Conservation (phyloP, 2,329 filamentous ascomycete genomes). For the Torrubiella hemipterigena region DNA sequence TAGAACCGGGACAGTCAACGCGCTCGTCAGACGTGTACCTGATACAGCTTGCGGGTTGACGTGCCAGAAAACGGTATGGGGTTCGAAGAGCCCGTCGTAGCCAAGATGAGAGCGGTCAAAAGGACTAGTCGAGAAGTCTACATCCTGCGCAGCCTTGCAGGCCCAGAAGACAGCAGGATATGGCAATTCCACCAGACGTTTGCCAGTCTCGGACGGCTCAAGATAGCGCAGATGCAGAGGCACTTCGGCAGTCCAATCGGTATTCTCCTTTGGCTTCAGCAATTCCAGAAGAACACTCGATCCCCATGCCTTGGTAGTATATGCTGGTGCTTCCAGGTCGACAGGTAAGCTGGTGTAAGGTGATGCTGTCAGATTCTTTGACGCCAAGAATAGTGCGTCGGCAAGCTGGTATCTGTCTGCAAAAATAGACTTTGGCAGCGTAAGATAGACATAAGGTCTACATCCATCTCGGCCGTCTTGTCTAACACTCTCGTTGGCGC, state of each 20-base stretch:
- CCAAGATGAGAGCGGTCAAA: slow-evolving; percentile 81
- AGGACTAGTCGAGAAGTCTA: slow-evolving; percentile 63
- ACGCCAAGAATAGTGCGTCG: slow-evolving; percentile 64
- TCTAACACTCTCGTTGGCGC: slow-evolving; percentile 35
- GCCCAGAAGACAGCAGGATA: slow-evolving; percentile 88
- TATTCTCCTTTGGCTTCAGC: slow-evolving; percentile 31
- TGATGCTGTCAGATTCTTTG: slow-evolving; percentile 63
- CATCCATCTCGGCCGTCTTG: slow-evolving; percentile 52
- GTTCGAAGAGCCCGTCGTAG: slow-evolving; percentile 70
- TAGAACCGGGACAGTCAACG: slow-evolving; percentile 54
- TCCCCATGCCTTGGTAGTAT: slow-evolving; percentile 67
- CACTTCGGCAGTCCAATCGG: slow-evolving; percentile 54
- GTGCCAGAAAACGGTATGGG: slow-evolving; percentile 76
- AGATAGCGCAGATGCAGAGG: slow-evolving; percentile 83
- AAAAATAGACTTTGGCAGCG: slow-evolving; percentile 71
- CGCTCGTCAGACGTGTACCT: slow-evolving; percentile 33
- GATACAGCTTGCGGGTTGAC: slow-evolving; percentile 36
- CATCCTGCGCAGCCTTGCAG: slow-evolving; percentile 54
- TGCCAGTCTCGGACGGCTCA: slow-evolving; percentile 43
- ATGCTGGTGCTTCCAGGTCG: slow-evolving; percentile 84
- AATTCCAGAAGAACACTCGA: slow-evolving; percentile 68
- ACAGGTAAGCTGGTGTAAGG: slow-evolving; percentile 62
- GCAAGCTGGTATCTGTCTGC: slow-evolving; percentile 77
- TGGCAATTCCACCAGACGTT: slow-evolving; percentile 48
- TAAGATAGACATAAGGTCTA: slow-evolving; percentile 67